Evolutionary conservation across 441 rosid species (phyloP).

Genomic region (Kokia cookei): DNA sequence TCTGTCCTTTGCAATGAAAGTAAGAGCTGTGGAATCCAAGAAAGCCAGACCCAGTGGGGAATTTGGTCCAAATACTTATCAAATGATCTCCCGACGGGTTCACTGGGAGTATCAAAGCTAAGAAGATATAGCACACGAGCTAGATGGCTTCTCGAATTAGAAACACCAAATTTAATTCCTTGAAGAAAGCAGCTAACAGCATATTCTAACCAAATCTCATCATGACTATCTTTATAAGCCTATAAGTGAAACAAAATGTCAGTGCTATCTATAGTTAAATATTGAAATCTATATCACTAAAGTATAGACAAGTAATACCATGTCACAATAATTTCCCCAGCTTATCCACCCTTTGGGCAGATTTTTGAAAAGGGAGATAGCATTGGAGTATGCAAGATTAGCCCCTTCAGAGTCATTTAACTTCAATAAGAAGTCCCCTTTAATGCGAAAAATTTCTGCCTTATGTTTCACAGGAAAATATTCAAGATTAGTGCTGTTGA

Average conservation of each 20-base stretch:
- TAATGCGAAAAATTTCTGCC: constrained; percentile 84
- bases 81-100: constrained; percentile 94
- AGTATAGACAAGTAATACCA: constrained; percentile 90
- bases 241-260: constrained; percentile 30
- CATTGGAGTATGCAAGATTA: constrained; percentile 84
- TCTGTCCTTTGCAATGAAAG: constrained; percentile 97
- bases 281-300: constrained; percentile 11
- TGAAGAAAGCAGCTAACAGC: constrained; percentile 99
- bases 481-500: constrained; percentile 87
- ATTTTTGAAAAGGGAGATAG: constrained; percentile 81
- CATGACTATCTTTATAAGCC: constrained; percentile 84
- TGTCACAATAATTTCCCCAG: constrained; percentile 97
- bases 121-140: constrained; percentile 96
- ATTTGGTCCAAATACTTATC: constrained; percentile 93
- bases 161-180: constrained; percentile 94
- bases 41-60: constrained; percentile 33
- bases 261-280: constrained; percentile 7
- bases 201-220: constrained; percentile 96
- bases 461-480: constrained; percentile 81
- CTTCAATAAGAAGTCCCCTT: constrained; percentile 86
- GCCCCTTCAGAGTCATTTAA: constrained; percentile 78
- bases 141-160: constrained; percentile 94
- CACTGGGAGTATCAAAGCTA: constrained; percentile 91
- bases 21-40: constrained; percentile 47
- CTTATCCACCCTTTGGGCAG: constrained; percentile 99